Conservation (phyloP, 371 early-diverging fungal species). For the Mycotypha africana region DNA sequence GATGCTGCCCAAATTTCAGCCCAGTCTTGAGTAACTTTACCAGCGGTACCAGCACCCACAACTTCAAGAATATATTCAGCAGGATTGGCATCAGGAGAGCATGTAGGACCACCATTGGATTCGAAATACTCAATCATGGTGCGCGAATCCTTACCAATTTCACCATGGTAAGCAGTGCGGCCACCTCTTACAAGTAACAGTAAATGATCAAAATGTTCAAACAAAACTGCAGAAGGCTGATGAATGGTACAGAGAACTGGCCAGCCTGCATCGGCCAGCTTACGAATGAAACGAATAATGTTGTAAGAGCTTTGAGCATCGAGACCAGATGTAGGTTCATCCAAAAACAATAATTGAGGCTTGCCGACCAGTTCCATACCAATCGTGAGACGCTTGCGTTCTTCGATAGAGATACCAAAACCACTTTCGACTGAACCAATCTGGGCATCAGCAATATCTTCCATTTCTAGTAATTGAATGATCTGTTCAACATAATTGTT, state of each 20-base stretch:
- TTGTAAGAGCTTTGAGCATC: conserved; percentile 62
- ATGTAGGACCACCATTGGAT: conserved; percentile 41
- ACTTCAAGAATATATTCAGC: no score
- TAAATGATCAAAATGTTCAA: conserved; percentile 58
- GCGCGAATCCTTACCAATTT: conserved; percentile 48
- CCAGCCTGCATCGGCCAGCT: conserved; percentile 53
- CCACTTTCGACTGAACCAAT: conserved; percentile 38
- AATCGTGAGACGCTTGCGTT: conserved; percentile 60
- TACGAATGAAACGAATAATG: conserved; percentile 57
- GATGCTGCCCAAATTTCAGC: conserved; percentile 43
- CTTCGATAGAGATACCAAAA: conserved; percentile 55
- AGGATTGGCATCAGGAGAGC: conserved; percentile 48
- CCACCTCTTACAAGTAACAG: conserved; percentile 70
- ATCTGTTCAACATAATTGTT: conserved; percentile 55
- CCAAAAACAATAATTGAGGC: conserved; percentile 69
- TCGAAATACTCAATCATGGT: conserved; percentile 63
- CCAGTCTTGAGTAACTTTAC: conserved; percentile 50
- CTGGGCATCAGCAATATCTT: conserved; percentile 43
- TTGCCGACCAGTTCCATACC: conserved; percentile 66
- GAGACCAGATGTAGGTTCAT: conserved; percentile 76
- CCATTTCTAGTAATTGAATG: conserved; percentile 53
- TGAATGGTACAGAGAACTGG: conserved; percentile 59
- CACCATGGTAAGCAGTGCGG: conserved; percentile 51
- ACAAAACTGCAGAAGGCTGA: conserved; percentile 58
- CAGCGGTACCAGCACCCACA: no score